phyloP scores from a whole-genome alignment of 768 basidiomycete species.

The Aureoboletus auriporus region DNA sequence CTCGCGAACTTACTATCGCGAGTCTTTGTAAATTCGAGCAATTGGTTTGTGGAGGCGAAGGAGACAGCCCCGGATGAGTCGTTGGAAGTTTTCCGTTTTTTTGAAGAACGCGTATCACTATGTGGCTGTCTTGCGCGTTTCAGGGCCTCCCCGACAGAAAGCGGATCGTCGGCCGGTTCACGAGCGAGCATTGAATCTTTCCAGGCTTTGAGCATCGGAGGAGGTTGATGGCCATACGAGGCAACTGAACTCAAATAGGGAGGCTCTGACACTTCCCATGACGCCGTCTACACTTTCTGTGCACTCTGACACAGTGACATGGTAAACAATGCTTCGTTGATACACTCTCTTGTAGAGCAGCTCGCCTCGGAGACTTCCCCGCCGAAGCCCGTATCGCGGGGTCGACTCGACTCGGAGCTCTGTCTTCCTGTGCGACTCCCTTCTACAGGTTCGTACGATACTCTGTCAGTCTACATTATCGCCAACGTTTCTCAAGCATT shows the following conservation, averaged over 20 bases:
- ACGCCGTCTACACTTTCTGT: no score
- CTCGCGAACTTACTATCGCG: slow-evolving; percentile 17
- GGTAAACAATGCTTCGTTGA: slow-evolving; percentile 51
- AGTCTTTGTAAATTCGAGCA: slow-evolving; percentile 17
- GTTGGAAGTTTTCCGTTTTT: slow-evolving; percentile 7
- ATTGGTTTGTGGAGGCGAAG: slow-evolving; percentile 6
- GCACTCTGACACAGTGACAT: slow-evolving; percentile 17
- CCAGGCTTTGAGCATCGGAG: no score
- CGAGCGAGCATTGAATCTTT: no score
- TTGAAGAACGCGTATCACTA: background rate
- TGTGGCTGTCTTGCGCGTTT: slow-evolving; percentile 12
- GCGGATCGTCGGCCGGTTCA: background rate
- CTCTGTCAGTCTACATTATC: slow-evolving; percentile 6
- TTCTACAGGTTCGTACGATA: slow-evolving; percentile 45
- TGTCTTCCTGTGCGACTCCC: slow-evolving; percentile 72
- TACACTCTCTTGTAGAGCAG: slow-evolving; percentile 27
- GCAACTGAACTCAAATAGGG: no score
- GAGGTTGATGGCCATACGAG: no score
- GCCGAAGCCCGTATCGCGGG: slow-evolving; percentile 30
- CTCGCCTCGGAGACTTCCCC: slow-evolving; percentile 16
- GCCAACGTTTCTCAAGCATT: slow-evolving; percentile 47
- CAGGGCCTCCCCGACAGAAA: slow-evolving; percentile 12
- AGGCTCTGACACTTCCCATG: no score
- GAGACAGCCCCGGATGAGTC: background rate
- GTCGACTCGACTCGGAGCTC: slow-evolving; percentile 43